Evolutionary conservation across 768 basidiomycete genomes (phyloP).

Genomic region (Amanita thiersii): DNA sequence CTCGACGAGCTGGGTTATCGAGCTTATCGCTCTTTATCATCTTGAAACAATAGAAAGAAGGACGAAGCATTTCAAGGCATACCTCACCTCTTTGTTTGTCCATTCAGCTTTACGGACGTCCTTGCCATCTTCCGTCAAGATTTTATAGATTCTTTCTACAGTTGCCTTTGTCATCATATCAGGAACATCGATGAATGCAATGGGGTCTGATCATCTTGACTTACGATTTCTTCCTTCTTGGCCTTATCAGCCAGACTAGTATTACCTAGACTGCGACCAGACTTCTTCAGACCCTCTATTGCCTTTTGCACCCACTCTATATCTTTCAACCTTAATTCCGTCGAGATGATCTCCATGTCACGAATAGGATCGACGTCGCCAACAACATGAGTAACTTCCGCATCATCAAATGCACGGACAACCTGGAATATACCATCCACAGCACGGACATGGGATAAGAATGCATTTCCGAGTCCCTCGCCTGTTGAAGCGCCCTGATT

Average conservation of each 20-base stretch:
- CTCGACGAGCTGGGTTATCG: slow-evolving; percentile 97
- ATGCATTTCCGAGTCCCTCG: slow-evolving; percentile 95
- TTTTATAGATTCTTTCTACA: slow-evolving; percentile 78
- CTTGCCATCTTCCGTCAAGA: slow-evolving; percentile 71
- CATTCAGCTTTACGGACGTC: slow-evolving; percentile 92
- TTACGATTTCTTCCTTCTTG: slow-evolving; percentile 90
- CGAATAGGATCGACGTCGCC: slow-evolving; percentile 93
- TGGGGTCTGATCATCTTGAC: slow-evolving; percentile 13
- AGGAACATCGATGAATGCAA: slow-evolving; percentile 2
- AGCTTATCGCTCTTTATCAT: slow-evolving; percentile 79
- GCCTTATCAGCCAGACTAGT: slow-evolving; percentile 86
- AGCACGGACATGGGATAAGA: slow-evolving; percentile 94
- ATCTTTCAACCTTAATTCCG: slow-evolving; percentile 91
- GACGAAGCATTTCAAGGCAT: neutral
- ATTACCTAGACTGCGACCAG: slow-evolving; percentile 62
- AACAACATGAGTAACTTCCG: slow-evolving; percentile 99
- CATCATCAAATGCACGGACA: slow-evolving; percentile 95
- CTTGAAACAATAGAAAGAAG: slow-evolving; percentile 14
- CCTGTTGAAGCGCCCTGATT: slow-evolving; percentile 89
- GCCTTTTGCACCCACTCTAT: slow-evolving; percentile 98
- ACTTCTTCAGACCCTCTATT: slow-evolving; percentile 70
- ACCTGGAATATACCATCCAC: slow-evolving; percentile 99
- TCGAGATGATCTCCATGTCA: slow-evolving; percentile 97
- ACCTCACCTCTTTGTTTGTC: slow-evolving; percentile 90
- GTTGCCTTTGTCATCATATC: slow-evolving; percentile 44